A percentile compares a stretch with the other conserved stretches of the same genome.
phyloP scores from a whole-genome alignment of 192 early-diverging fungal species.

The Rhizoclosmatium globosum region DNA sequence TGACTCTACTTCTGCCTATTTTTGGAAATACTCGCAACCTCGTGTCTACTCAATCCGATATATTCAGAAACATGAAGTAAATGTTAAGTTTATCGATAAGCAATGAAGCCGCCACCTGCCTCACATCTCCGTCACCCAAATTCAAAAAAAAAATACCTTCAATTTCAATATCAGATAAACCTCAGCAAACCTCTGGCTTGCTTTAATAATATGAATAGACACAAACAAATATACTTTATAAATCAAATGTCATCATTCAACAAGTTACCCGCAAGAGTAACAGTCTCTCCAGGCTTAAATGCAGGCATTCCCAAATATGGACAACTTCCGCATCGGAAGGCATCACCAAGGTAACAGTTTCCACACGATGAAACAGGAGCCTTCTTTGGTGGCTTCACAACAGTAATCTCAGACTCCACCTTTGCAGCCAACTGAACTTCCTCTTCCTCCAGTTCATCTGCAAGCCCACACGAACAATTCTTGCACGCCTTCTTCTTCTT shows the following conservation, averaged over 20 bases:
- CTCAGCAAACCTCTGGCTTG: too few relatives aligned
- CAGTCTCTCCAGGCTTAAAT: conserved; percentile 94
- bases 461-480: conserved; percentile 94
- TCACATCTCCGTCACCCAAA: too few relatives aligned
- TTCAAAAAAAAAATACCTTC: too few relatives aligned
- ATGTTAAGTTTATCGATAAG: too few relatives aligned
- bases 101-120: too few relatives aligned
- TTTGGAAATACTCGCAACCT: too few relatives aligned
- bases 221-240: neutral
- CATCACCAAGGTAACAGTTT: conserved; percentile 93
- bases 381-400: conserved; percentile 42
- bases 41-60: too few relatives aligned
- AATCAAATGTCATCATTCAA: conserved; percentile 69
- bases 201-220: too few relatives aligned
- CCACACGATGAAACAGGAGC: conserved; percentile 68
- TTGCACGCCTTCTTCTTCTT: conserved; percentile 94
- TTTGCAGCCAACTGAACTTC: conserved; percentile 60
- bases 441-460: conserved; percentile 70
- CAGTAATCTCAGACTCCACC: conserved; percentile 7
- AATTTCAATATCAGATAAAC: too few relatives aligned
- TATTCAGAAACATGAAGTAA: too few relatives aligned
- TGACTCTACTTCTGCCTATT: too few relatives aligned
- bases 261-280: conserved; percentile 82
- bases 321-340: conserved; percentile 95
- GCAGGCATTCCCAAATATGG: conserved; percentile 98